Conservation (phyloP, 495 filamentous ascomycete species). For the Aspergillus ostianus region DNA sequence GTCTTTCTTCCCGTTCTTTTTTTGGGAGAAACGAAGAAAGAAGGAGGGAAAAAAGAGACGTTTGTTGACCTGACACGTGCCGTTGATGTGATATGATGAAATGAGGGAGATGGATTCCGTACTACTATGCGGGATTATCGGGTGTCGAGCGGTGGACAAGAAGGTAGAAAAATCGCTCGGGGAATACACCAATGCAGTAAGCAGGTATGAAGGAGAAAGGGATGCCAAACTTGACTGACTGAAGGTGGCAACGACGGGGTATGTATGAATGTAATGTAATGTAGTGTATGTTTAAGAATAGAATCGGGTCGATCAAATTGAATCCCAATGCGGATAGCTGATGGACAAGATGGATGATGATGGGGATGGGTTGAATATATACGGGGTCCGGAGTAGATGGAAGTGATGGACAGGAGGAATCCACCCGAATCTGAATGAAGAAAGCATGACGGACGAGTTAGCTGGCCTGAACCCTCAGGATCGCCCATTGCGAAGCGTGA, state of each 20-base stretch:
- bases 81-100: conserved; percentile 6
- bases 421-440: not conserved
- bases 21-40: not conserved
- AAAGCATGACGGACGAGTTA: not conserved
- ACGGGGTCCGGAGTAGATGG: not conserved
- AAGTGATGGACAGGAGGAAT: not conserved
- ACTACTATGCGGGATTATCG: conserved; percentile 19
- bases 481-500: conserved; percentile 1
- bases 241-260: not conserved
- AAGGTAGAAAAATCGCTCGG: conserved; percentile 19
- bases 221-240: not conserved
- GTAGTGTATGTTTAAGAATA: not conserved
- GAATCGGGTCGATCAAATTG: not conserved
- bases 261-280: not conserved
- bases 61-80: conserved; percentile 6
- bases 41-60: not conserved
- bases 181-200: conserved; percentile 8
- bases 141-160: conserved; percentile 2
- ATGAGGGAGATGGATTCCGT: not conserved
- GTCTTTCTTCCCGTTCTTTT: conserved; percentile 3
- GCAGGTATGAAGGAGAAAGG: conserved; percentile 12
- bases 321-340: not conserved
- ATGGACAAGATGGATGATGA: not conserved
- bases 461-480: not conserved
- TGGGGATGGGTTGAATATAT: not conserved